Evolutionary conservation across 805 yeast genomes (phyloP).

Genomic region (Candida namnaoensis): DNA sequence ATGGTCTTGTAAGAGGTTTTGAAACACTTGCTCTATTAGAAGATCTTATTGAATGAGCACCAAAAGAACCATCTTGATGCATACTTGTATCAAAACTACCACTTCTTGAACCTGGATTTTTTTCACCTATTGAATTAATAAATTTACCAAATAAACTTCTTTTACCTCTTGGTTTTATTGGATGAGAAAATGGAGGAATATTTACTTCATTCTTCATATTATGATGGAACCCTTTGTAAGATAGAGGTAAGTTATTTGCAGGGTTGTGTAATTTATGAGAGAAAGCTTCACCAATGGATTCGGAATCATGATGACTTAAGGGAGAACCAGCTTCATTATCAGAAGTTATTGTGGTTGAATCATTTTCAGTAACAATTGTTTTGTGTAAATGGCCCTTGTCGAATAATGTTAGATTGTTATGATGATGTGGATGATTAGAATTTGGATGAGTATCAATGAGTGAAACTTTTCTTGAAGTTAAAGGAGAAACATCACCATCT

Average conservation of each 20-base stretch:
- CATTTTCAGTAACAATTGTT: no score
- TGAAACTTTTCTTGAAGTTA: slow-evolving; percentile 15
- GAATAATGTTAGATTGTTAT: neutral
- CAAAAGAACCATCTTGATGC: slow-evolving; percentile 9
- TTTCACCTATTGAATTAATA: slow-evolving; percentile 15
- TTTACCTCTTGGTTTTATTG: slow-evolving; percentile 32
- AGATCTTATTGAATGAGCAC: no score
- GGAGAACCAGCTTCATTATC: neutral
- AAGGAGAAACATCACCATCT: slow-evolving; percentile 11
- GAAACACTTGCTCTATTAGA: neutral
- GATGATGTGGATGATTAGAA: neutral
- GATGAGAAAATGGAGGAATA: slow-evolving; percentile 39
- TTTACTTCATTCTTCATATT: slow-evolving; percentile 15
- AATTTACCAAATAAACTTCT: slow-evolving; percentile 18
- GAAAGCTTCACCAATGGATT: neutral
- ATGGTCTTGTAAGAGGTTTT: neutral
- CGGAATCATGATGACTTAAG: neutral
- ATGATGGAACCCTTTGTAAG: slow-evolving; percentile 23
- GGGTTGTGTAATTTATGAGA: neutral
- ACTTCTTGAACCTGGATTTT: neutral
- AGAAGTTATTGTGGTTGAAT: no score
- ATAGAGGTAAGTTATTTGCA: slow-evolving; percentile 10
- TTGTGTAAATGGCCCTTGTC: no score
- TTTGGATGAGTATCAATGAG: slow-evolving; percentile 9
- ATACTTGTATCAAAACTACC: slow-evolving; percentile 3